A percentile compares a stretch with the other conserved stretches of the same genome.
phyloP scores from a whole-genome alignment of 345 rosid species.

The Eutrema yunnanense region DNA sequence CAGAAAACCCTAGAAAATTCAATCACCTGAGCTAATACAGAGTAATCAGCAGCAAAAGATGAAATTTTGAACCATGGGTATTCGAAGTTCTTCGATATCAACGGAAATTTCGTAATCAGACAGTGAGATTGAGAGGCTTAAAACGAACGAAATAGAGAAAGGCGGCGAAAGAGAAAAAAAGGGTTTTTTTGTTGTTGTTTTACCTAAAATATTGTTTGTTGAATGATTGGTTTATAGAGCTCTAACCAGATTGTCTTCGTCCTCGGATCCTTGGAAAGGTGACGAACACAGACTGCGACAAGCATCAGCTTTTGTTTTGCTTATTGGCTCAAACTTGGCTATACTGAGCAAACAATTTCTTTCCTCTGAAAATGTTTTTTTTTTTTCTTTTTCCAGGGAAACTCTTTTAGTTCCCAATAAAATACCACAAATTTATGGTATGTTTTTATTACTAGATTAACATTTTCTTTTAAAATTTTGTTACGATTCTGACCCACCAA shows the following conservation, averaged over 20 bases:
- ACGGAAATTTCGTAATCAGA: background rate
- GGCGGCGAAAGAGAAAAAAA: background rate
- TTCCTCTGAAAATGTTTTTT: background rate
- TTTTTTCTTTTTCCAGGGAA: background rate
- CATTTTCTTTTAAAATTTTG: too few relatives aligned
- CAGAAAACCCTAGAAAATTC: slow-evolving; percentile 30
- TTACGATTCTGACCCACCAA: too few relatives aligned
- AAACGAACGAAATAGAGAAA: background rate
- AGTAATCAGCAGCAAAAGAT: slow-evolving; percentile 1
- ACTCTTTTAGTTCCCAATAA: background rate
- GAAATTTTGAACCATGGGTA: slow-evolving; percentile 4
- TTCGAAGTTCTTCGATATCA: background rate
- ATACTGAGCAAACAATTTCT: slow-evolving; percentile 10
- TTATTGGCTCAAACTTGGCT: slow-evolving; percentile 17
- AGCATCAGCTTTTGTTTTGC: slow-evolving; percentile 11
- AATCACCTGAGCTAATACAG: background rate
- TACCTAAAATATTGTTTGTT: background rate
- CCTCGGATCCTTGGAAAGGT: slow-evolving; percentile 6
- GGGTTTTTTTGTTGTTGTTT: background rate
- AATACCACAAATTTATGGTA: background rate
- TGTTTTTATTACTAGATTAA: too few relatives aligned
- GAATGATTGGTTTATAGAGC: background rate
- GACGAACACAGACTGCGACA: slow-evolving; percentile 21
- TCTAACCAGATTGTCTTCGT: background rate
- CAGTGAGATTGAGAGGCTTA: background rate